phyloP scores from a whole-genome alignment of 176 grass and related monocot species.

The Zoysia japonica region DNA sequence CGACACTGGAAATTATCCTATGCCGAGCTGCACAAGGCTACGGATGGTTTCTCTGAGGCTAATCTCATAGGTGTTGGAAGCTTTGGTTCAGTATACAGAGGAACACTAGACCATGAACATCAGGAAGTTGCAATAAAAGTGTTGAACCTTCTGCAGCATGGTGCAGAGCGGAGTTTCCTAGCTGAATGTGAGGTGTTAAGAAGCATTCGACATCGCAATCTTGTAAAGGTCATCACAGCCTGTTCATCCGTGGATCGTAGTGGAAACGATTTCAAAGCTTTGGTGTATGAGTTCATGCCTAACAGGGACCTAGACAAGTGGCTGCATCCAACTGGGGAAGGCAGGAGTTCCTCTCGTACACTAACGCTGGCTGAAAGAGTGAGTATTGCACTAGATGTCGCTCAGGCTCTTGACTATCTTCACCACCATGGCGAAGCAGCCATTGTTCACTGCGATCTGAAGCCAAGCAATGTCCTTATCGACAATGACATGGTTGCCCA shows the following conservation, averaged over 20 bases:
- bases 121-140: constrained; percentile 46
- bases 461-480: constrained; percentile 41
- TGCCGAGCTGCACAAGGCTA: constrained; percentile 31
- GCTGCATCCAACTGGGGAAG: constrained; percentile 30
- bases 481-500: constrained; percentile 26
- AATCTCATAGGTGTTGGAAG: constrained; percentile 44
- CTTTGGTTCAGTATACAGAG: constrained; percentile 42
- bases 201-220: constrained; percentile 42
- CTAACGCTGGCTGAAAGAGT: constrained; percentile 37
- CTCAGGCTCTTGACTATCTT: constrained; percentile 47
- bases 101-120: constrained; percentile 17
- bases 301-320: constrained; percentile 42
- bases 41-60: constrained; percentile 33
- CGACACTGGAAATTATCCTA: constrained; percentile 31
- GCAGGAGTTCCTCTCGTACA: neutral
- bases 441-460: constrained; percentile 47
- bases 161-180: constrained; percentile 40
- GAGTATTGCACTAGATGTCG: constrained; percentile 36
- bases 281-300: constrained; percentile 54
- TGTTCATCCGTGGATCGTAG: constrained; percentile 38
- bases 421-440: constrained; percentile 26
- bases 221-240: constrained; percentile 45
- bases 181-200: constrained; percentile 43
- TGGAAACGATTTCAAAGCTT: constrained; percentile 53
- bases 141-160: constrained; percentile 36